Base-by-base conservation (phyloP, 2,329 filamentous ascomycete genomes). In the Colletotrichum karsti region DNA sequence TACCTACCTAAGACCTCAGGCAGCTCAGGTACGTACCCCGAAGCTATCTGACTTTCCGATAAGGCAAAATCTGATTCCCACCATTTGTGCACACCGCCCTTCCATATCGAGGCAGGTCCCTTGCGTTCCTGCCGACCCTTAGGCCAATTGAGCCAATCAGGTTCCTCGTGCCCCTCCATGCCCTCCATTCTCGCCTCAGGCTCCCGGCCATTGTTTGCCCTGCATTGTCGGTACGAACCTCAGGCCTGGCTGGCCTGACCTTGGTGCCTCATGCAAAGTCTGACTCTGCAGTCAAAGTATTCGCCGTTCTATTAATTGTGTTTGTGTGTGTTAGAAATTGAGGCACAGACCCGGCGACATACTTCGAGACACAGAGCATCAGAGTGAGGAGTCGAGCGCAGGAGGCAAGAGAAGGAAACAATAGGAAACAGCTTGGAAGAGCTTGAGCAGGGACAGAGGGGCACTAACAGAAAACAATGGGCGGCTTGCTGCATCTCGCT, bases 21-120 rank as follows among this genome's bases (percentile, higher is more conserved):
- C 57, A 60, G 24, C 9, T 35, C 20, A 37, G 15, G 12, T 15
- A 15, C 0, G 20, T 46, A 18, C n/a, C 46, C 24, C 22, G 26
- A 18, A 24, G 46, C 46, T 44, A 44, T 46, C 39, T 58, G 28
- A 37, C 15, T 18, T 24, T 30, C 9, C 55, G 55, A 58, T 46
- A 58, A 58, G 55, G 33, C 42, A 50, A 50, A 42, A 62, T 44
- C 58, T 55, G 33, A 33, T 33, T 67, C 42, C 51, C 57, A 26
- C 59, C 24, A 12, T 22, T 35, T 37, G 30, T 20, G 18, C 46
- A 59, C 60, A 67, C 64, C 64, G 64, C 64, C 64, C 64, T 67
- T 67, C 64, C 64, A 54, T 64, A 53, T 67, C 64, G 54, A 67
- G 60, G 53, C 24, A 64, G 60, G 64, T 64, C 46, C 63, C 64